Evolutionary conservation across 2,329 filamentous ascomycete species (phyloP).

Genomic region (Trichophyton verrucosum): DNA sequence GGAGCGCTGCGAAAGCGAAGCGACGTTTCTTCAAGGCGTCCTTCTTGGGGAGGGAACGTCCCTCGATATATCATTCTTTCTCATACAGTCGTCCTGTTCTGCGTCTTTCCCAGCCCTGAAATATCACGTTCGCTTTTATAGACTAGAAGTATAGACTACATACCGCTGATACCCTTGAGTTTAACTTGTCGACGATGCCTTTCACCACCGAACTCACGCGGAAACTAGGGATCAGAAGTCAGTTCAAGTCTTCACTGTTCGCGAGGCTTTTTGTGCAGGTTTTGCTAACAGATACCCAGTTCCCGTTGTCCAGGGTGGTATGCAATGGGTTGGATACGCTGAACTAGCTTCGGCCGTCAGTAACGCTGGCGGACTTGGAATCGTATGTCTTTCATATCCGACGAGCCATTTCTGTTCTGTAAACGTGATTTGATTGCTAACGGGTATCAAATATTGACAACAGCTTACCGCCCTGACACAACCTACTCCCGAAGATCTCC

Average conservation of each 20-base stretch:
- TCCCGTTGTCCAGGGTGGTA: conserved; percentile 40
- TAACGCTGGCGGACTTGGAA: conserved; percentile 42
- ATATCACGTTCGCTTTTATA: not conserved
- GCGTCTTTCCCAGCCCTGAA: not conserved
- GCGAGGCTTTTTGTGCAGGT: not conserved
- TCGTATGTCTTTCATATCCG: conserved; percentile 26
- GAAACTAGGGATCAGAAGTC: conserved; percentile 43
- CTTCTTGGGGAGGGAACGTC: not conserved
- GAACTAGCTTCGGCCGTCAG: conserved; percentile 43
- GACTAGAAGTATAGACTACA: not conserved
- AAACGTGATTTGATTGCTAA: not conserved
- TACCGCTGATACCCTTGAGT: not conserved
- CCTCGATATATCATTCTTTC: not conserved
- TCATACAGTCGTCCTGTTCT: not conserved
- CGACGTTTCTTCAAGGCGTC: not conserved
- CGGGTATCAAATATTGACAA: not conserved
- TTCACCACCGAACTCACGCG: conserved; percentile 54
- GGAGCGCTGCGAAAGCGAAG: not conserved
- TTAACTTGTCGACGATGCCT: conserved; percentile 36
- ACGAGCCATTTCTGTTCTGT: too few relatives aligned
- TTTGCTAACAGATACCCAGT: conserved; percentile 21
- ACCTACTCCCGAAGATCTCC: conserved; percentile 79
- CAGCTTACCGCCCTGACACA: conserved; percentile 60
- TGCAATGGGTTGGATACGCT: conserved; percentile 46
- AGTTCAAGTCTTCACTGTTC: conserved; percentile 1